Evolutionary conservation across 2,329 filamentous ascomycete species (phyloP), one percentile per base, ranked within the genome.

Genomic region (Pseudofabraea citricarpa): DNA sequence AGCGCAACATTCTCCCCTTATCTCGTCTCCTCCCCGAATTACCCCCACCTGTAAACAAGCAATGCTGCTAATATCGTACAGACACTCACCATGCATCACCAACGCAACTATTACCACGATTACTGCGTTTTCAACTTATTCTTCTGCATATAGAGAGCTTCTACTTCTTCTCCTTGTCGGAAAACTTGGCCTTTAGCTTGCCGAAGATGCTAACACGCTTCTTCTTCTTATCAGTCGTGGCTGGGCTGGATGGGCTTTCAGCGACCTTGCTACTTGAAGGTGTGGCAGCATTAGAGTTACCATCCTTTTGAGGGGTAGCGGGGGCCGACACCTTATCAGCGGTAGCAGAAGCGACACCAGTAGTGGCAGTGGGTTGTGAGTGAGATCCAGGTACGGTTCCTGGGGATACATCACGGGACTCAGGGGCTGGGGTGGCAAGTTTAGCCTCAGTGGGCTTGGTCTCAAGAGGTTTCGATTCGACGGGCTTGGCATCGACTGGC

Each of bases 161-260:
- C n/a, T 43, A 46, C 49, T 51, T 44, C 45, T 57, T 58, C 27
- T 62, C 51, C 47, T 62, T 61, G 44, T 57, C 47, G 29, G 49
- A 49, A 29, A 77, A 63, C 62, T 75, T 77, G 51, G 73, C 73
- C 66, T 76, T 77, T 44, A 79, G 51, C 56, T 67, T 71, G 23
- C 63, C 62, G 29, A 67, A 61, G 41, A 66, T 50, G 50, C 61
- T 64, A 7, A 38, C 46, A 12, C 63, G 56, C 51, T 65, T 65
- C 52, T 62, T 61, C 50, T 63, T 65, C 55, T 63, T 64, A 12
- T 57, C 55, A 36, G 50, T 40, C 20, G 52, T 38, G 31, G 51
- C 36, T 7, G 55, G 36, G 40, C 41, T 51, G 7, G 55, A 48
- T 35, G 54, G 44, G 45, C 51, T 57, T 20, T 59, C 54, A 16